Base-by-base conservation (phyloP, 257 asterid genomes). In the Catharanthus roseus region DNA sequence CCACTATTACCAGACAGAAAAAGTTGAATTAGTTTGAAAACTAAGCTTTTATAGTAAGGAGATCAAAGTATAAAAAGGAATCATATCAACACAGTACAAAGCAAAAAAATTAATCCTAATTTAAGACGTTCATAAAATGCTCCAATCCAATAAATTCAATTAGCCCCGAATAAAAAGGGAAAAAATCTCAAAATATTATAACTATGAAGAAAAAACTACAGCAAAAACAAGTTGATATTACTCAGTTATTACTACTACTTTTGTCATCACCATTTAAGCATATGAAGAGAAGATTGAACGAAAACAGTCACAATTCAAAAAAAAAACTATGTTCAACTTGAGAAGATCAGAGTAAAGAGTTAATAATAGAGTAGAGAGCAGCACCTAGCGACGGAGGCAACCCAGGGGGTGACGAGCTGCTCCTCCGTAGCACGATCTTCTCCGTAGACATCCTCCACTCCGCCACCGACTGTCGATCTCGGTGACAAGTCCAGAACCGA, bases 401-500 rank as follows among this genome's bases (percentile, higher is more conserved):
- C 78, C 98, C 98, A 92, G 10, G 97, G 97, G 29, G 97, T 92
- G 64, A 87, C 82, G 29, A 90, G 90, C 50, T 88, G 93, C 68
- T 90, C 96, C 75, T 92, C 95, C 1, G 86, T 85, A 72, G 98
- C 97, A 53, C 87, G 85, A 82, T 92, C 98, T 72, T 92, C 96
- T 34, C 96, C 91, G 85, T 92, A 92, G 54, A 86, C 88, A 53
- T 92, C 96, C 57, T 85, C 95, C 2, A 92, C 98, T 63, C 98
- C 97, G 19, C 96, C 96, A 1, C 83, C 95, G 0, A 87, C 91
- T 39, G 93, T 85, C 53, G 85, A 77, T 77, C 91, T 80, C 2
- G 95, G 96, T 73, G 91, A 85, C 87, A 90, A 19, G 74, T 90
- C 95, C 81, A 91, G 71, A 81, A 91, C 93, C 36, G 72, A 63